These are phyloP conservation scores for Metschnikowia similis DNA, from an alignment of 805 yeast species.

Conservation along the genomic window DNA sequence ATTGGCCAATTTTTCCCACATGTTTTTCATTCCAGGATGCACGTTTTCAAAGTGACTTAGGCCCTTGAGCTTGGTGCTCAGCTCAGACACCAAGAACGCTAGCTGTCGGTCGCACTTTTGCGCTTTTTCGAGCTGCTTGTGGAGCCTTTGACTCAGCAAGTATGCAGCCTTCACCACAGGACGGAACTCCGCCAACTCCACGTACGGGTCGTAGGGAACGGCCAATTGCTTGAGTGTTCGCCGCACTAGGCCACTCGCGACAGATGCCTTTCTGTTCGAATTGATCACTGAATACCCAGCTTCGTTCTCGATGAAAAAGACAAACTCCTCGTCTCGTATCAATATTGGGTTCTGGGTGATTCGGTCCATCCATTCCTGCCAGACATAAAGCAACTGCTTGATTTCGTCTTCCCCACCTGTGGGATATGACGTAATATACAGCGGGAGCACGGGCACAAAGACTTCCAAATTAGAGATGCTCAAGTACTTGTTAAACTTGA, in stretches of 20 bases:
- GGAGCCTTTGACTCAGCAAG: constrained; percentile 51
- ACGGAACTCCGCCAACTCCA: constrained; percentile 77
- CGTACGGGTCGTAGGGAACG: constrained; percentile 85
- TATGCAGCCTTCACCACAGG: constrained; percentile 81
- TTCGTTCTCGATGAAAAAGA: constrained; percentile 77
- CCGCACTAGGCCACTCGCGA: constrained; percentile 82
- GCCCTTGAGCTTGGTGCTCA: constrained; percentile 36
- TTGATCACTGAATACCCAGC: constrained; percentile 61
- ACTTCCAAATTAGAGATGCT: constrained; percentile 84
- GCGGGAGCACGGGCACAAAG: constrained; percentile 86
- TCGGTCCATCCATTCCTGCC: constrained; percentile 86
- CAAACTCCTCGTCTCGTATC: constrained; percentile 81
- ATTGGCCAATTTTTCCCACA: constrained; percentile 78
- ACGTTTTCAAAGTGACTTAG: constrained; percentile 40
- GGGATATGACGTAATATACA: constrained; percentile 71
- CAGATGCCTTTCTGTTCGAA: constrained; percentile 49
- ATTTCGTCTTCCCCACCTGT: constrained; percentile 80
- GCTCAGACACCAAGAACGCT: constrained; percentile 45
- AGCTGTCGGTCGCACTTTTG: constrained; percentile 55
- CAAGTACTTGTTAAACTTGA: constrained; percentile 70
- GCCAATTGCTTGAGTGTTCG: constrained; percentile 88
- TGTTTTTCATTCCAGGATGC: constrained; percentile 66
- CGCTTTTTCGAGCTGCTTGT: constrained; percentile 48
- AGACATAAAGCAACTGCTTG: constrained; percentile 46
- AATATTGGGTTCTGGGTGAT: constrained; percentile 72